Percentiles rank a stretch among this genome's conserved stretches.
Conservation (phyloP, 306 rosid species). For the Ochetophila trinervis region DNA sequence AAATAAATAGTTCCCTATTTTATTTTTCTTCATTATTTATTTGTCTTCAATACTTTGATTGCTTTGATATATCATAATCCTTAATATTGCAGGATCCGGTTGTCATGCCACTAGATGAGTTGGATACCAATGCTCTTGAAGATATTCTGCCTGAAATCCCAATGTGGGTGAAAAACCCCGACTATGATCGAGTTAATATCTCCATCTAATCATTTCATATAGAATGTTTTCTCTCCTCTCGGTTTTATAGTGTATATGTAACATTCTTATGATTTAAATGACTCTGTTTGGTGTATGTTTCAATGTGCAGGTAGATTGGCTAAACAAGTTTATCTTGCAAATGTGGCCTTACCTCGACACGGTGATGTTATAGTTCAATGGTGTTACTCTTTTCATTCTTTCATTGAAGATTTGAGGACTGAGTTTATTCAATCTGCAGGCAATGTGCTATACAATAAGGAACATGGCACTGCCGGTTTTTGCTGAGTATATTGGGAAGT, state of each 20-base stretch:
- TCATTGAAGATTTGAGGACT: neutral
- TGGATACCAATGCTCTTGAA: constrained; percentile 63
- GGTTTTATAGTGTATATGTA: neutral
- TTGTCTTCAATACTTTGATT: neutral
- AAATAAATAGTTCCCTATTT: neutral
- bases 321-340: constrained; percentile 55
- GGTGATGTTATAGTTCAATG: constrained; percentile 37
- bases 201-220: constrained; percentile 7
- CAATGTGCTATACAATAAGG: constrained; percentile 59
- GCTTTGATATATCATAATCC: constrained; percentile 18
- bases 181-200: constrained; percentile 75
- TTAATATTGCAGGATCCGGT: constrained; percentile 60
- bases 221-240: neutral
- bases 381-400: neutral
- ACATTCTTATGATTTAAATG: constrained; percentile 1
- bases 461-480: constrained; percentile 54
- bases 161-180: constrained; percentile 79
- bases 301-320: constrained; percentile 76
- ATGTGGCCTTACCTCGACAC: constrained; percentile 89
- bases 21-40: neutral
- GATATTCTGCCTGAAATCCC: constrained; percentile 85
- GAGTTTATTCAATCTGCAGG: constrained; percentile 38
- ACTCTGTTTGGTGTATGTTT: constrained; percentile 23
- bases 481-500: constrained; percentile 66
- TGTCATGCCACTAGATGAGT: constrained; percentile 60